Evolutionary conservation across 2,329 filamentous ascomycete species (phyloP), one percentile per base, ranked within the genome.

Genomic region (Erysiphe pulchra): DNA sequence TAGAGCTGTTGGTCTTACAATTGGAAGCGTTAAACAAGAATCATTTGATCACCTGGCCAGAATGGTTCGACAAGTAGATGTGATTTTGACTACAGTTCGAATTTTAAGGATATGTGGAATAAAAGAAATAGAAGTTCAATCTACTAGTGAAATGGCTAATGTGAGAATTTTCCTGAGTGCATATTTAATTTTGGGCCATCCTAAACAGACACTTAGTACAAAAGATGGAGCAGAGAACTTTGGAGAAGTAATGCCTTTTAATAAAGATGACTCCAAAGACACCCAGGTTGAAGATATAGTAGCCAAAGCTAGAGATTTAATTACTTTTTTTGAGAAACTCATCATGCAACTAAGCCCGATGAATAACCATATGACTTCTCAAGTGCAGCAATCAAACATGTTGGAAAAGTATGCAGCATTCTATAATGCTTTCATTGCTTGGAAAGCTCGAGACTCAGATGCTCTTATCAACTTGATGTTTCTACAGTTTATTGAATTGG

Each of bases 401-500:
- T 70, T 77, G 0, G 71, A 83, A 52, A 68, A 73, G 1, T 83
- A 86, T 55, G 72, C 77, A 31, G 71, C 76, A 0, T 90, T 84
- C 53, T 73, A 78, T 53, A 78, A 80, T 45, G 80, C 80, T 1
- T 86, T 90, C 55, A 80, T 82, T 49, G 75, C 80, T 3, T 90
- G 82, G 82, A 84, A 86, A 60, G 77, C 81, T 1, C 72, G 80
- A 45, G 82, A 87, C 57, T 82, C 80, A 0, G 76, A 76, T 46
- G 76, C 80, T 0, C 65, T 90, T 4, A 74, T 87, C 45, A 79
- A 86, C 54, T 77, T 83, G 46, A 86, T 90, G 81, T 68, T 87
- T n/a, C 70, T 82, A 55, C 80, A 84, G 51, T 86, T 87, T 59
- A 80, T 86, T 16, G 81, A 85, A 56, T 69, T 90, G 2, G 82